phyloP scores from a whole-genome alignment of 1,139 yeast species.

The Dujonia santamariae region DNA sequence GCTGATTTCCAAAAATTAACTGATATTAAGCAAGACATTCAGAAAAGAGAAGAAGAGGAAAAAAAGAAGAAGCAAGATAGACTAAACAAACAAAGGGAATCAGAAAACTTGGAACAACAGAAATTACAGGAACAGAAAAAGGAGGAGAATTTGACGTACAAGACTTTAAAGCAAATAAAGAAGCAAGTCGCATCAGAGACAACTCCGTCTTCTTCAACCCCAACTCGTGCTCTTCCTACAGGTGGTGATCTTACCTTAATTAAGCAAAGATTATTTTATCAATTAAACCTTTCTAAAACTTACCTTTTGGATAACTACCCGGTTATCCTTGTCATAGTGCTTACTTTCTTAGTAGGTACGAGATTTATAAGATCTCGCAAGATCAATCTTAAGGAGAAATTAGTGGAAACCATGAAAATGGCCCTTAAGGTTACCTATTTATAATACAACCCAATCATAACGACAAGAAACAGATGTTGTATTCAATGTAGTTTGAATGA shows the following conservation, averaged over 20 bases:
- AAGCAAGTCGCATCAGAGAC: neutral
- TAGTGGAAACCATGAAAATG: conserved; percentile 40
- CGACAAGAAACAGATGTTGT: too few relatives aligned
- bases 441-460: conserved; percentile 11
- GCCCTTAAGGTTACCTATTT: conserved; percentile 45
- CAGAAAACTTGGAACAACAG: conserved; percentile 20
- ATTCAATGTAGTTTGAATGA: too few relatives aligned
- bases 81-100: conserved; percentile 16
- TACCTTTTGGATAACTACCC: conserved; percentile 31
- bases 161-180: conserved; percentile 29
- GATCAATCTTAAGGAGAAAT: conserved; percentile 27
- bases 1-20: conserved; percentile 14
- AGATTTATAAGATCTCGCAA: conserved; percentile 22
- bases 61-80: conserved; percentile 18
- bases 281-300: conserved; percentile 16
- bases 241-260: conserved; percentile 8
- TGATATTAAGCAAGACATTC: conserved; percentile 13
- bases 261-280: conserved; percentile 14
- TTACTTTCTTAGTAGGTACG: conserved; percentile 20
- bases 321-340: conserved; percentile 21
- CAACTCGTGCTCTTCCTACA: conserved; percentile 1
- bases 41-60: conserved; percentile 12
- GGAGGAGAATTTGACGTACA: conserved; percentile 31
- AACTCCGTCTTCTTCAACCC: conserved; percentile 3
- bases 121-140: conserved; percentile 22